Base-by-base conservation (phyloP, 73 alveolate species). In the Tetrahymena borealis region DNA sequence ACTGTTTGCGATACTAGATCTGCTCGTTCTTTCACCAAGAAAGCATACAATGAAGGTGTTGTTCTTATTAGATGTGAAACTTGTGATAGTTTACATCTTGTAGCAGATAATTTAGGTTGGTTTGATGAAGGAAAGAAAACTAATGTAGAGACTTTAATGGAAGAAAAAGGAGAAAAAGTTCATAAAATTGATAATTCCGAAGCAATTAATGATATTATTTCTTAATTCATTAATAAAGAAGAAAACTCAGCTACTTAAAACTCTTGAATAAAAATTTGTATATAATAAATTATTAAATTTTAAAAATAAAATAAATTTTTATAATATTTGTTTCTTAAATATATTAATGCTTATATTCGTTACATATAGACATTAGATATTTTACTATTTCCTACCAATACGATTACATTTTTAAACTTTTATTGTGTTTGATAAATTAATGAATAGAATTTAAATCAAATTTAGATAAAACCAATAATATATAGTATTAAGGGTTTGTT, bases 71-170 rank as follows among this genome's bases (percentile, higher is more conserved):
- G 99, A 90, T 98, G 99, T 91, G 97, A 93, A 78, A 96, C 96
- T 18, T 98, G 99, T 91, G 98, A 98, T 78, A 94, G 93, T 39
- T 93, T 95, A 40, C 99, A 97, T 93, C 91, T 98, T 20, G 98
- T 98, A 20, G 99, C 99, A 32, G 99, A 98, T 94, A 96, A 98
- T 93, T 94, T 98, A 39, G 99, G 98, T 31, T 96, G 97, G 97
- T 97, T 97, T 91, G 94, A 96, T 33, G 98, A 97, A n/a, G n/a
- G n/a, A 78, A 95, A 94, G 20, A 92, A 78, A 33, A 90, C 91
- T 41, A 97, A 95, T 78, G 96, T 98, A 33, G 99, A 98, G 90
- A 96, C 91, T 20, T 78, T 95, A 10, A 85, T 96, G 95, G 79
- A 90, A 79, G 97, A 96, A 42, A 90, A 96, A 42, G 98, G 98